Conservation (phyloP, 306 rosid genomes). For the Ceratonia siliqua region DNA sequence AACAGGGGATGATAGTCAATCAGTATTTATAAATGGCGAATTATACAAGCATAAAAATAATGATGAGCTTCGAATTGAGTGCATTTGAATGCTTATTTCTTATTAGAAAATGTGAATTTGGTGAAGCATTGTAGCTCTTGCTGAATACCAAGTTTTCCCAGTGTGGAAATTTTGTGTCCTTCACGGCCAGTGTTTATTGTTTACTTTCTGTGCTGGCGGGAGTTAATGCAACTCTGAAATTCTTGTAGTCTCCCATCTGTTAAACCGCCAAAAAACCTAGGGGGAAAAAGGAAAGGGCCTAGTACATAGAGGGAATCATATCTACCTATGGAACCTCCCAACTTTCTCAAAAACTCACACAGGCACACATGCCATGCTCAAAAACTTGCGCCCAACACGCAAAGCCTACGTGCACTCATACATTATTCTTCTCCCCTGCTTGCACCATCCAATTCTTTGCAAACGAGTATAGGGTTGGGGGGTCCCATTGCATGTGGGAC, state of each 20-base stretch:
- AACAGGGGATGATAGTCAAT: neutral
- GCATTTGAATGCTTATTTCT: neutral
- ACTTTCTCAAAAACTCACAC: slow-evolving; percentile 32
- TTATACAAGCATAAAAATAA: neutral
- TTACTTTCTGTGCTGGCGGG: slow-evolving; percentile 10
- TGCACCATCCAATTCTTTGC: slow-evolving; percentile 39
- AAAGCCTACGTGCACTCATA: slow-evolving; percentile 76
- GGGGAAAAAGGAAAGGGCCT: slow-evolving; percentile 46
- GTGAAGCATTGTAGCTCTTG: neutral
- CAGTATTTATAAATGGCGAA: neutral
- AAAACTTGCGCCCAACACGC: slow-evolving; percentile 73
- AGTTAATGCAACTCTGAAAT: slow-evolving; percentile 41
- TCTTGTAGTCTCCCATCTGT: slow-evolving; percentile 33
- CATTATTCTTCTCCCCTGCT: slow-evolving; percentile 48
- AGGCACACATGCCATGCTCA: slow-evolving; percentile 50
- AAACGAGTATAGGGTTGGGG: no score
- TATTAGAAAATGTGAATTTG: neutral
- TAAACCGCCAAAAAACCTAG: slow-evolving; percentile 47
- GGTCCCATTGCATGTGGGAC: slow-evolving; percentile 26
- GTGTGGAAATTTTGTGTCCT: neutral
- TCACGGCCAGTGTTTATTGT: slow-evolving; percentile 18
- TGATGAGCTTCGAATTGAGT: neutral
- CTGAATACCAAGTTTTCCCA: slow-evolving; percentile 3
- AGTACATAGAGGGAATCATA: slow-evolving; percentile 57
- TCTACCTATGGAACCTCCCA: slow-evolving; percentile 47